Evolutionary conservation across 192 early-diverging fungal genomes (phyloP), one percentile per base, ranked within the genome.

Genomic region (Backusella luteola): DNA sequence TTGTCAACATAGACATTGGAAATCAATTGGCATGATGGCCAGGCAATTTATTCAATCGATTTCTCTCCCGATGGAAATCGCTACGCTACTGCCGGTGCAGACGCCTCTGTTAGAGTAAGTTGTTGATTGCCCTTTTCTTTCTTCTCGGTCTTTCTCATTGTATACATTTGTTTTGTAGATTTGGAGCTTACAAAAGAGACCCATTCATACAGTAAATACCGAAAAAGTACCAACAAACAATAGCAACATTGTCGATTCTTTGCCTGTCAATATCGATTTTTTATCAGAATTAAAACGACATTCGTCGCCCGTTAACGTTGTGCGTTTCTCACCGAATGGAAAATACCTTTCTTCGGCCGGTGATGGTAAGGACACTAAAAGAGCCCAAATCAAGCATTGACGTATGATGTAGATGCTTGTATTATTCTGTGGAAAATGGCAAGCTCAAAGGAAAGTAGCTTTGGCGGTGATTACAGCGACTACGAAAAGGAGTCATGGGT

Each of bases 21-120:
- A 84, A 96, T 99, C 82, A 92, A 94, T 77, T 97, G 97, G 97
- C 97, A 99, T 79, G 97, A 94, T 76, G 91, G 90, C 74, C 85
- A 91, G 77, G 92, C 96, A 12, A 90, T 99, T 69, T 96, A 96
- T 84, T 96, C 95, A 69, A 91, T 91, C 21, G 94, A 97, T 82
- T 99, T 97, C 87, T 91, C 96, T 66, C 77, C 84, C 41, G 81
- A 78, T 77, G 80, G 52, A 73, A 83, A 87, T 66, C 87, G 96
- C 56, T 91, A 97, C 66, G 96, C 95, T 6, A 97, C 96, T 12
- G 92, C 91, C 56, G 97, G 97, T 70, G 96, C 92, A 32, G 97
- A 99, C 85, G 88, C 89, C 75, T 93, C 93, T 80, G 95, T 97
- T 66, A 83, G 96, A 73, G 92, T 97, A 85, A 80, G 69, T 39